phyloP scores from a whole-genome alignment of 345 rosid genomes.

The Hibiscus syriacus region DNA sequence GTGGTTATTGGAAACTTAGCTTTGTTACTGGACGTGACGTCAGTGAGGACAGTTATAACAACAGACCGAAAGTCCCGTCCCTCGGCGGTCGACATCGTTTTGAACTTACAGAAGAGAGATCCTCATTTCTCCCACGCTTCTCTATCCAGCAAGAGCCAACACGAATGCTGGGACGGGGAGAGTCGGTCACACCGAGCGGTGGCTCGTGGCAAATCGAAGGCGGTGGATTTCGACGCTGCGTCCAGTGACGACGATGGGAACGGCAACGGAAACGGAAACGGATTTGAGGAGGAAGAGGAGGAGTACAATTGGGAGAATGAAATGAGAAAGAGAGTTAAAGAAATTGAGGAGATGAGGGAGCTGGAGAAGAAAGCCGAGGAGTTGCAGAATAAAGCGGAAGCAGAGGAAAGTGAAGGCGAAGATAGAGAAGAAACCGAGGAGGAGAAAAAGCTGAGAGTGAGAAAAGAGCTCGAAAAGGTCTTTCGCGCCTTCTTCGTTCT shows the following conservation, averaged over 20 bases:
- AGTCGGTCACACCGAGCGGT: constrained; percentile 28
- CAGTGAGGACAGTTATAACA: constrained; percentile 29
- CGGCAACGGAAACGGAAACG: constrained; percentile 41
- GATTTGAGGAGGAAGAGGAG: constrained; percentile 36
- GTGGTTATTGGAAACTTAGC: constrained; percentile 67
- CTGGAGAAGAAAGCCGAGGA: constrained; percentile 88
- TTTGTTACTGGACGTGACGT: constrained; percentile 43
- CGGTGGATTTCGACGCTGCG: constrained; percentile 62
- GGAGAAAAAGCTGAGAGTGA: constrained; percentile 73
- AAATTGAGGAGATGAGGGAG: constrained; percentile 76
- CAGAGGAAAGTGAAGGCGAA: constrained; percentile 33
- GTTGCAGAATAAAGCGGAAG: constrained; percentile 47
- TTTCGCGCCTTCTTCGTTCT: neutral
- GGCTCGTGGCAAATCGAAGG: constrained; percentile 54
- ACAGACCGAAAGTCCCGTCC: constrained; percentile 60
- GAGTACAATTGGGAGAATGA: constrained; percentile 59
- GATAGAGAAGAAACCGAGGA: constrained; percentile 64
- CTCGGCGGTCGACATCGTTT: constrained; percentile 37
- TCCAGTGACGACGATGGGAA: constrained; percentile 38
- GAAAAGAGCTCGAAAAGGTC: constrained; percentile 87
- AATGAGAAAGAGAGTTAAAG: constrained; percentile 68
- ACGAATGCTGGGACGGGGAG: constrained; percentile 49
- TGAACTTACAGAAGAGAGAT: constrained; percentile 50
- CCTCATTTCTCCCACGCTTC: constrained; percentile 25
- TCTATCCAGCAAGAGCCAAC: constrained; percentile 30